phyloP scores from a whole-genome alignment of 352 stramenopile species.

The Pythium diclinum region DNA sequence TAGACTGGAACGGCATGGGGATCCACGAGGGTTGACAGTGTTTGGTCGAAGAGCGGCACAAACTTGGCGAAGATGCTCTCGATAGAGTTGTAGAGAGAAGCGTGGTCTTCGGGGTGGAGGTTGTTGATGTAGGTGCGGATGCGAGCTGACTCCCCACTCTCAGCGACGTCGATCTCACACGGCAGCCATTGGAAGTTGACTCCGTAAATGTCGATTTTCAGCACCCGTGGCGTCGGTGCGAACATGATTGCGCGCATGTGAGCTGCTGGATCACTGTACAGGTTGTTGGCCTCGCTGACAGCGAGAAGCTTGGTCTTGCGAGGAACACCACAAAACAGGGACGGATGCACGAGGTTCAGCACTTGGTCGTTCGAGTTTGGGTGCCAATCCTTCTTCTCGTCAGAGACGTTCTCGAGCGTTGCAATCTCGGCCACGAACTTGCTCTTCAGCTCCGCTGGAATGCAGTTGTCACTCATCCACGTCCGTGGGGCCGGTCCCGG shows the following conservation, averaged over 20 bases:
- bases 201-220: constrained; percentile 12
- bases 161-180: constrained; percentile 25
- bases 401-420: constrained; percentile 31
- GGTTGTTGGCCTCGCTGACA: neutral
- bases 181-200: constrained; percentile 35
- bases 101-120: constrained; percentile 28
- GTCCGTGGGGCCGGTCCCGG: neutral
- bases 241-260: constrained; percentile 38
- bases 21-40: constrained; percentile 16
- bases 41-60: constrained; percentile 33
- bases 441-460: neutral
- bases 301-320: constrained; percentile 25
- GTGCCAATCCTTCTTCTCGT: constrained; percentile 56
- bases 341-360: constrained; percentile 62
- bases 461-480: neutral
- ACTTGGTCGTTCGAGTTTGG: constrained; percentile 46
- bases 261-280: constrained; percentile 15
- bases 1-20: neutral
- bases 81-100: constrained; percentile 27
- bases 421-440: neutral
- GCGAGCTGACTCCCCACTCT: constrained; percentile 1
- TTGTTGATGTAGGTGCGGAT: constrained; percentile 44
- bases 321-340: constrained; percentile 38
- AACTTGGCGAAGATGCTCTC: constrained; percentile 25
- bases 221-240: constrained; percentile 12